A percentile compares a stretch with the other conserved stretches of the same genome.
Conservation (phyloP, 129 eudicot species). For the Solidago caesia region DNA sequence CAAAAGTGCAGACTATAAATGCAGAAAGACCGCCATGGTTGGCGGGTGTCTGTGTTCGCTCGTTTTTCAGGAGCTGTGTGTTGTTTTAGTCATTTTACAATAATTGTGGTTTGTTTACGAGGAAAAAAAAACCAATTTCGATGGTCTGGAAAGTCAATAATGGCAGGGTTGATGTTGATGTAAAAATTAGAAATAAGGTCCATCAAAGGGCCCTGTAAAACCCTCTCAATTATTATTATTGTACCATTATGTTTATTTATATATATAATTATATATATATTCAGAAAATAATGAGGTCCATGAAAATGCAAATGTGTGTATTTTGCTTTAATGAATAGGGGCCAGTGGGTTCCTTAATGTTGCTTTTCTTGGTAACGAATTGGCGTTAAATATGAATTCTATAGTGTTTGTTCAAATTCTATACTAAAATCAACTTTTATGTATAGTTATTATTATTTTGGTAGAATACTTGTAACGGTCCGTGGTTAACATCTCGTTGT, state of each 20-base stretch:
- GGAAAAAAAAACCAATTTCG: constrained; percentile 2
- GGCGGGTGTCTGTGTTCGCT: background rate
- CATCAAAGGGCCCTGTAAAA: constrained; percentile 41
- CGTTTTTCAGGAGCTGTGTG: background rate
- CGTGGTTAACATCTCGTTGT: too few species aligned
- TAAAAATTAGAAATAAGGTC: constrained; percentile 52
- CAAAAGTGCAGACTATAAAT: background rate
- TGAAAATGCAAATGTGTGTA: background rate
- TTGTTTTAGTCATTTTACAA: constrained; percentile 8
- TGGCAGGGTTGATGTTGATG: constrained; percentile 47
- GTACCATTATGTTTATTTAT: background rate
- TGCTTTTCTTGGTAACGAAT: background rate
- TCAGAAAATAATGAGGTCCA: constrained; percentile 9
- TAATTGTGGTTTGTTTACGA: constrained; percentile 19
- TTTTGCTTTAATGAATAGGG: background rate
- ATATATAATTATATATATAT: too few species aligned
- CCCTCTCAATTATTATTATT: constrained; percentile 26
- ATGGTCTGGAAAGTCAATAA: constrained; percentile 27
- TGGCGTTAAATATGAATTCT: too few species aligned
- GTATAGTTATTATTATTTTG: too few species aligned
- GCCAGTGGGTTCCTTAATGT: background rate
- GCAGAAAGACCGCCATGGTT: background rate
- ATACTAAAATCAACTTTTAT: too few species aligned
- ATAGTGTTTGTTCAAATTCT: too few species aligned
- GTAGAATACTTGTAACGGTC: too few species aligned